phyloP scores from a whole-genome alignment of 805 yeast species.

The Saccharomycopsis malanga region DNA sequence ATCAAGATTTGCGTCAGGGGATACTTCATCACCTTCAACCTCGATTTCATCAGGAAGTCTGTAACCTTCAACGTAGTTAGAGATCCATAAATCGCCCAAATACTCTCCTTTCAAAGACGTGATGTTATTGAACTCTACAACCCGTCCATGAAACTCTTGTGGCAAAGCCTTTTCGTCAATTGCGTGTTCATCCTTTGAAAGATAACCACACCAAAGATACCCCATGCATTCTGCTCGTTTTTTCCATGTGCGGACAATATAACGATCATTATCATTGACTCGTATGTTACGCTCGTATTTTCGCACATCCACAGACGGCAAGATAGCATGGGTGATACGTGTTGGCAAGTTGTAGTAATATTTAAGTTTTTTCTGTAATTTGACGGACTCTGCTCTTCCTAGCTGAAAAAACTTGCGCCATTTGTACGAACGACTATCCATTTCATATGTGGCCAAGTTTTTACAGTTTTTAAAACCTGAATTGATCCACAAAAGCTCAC shows the following conservation, averaged over 20 bases:
- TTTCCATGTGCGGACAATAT: slow-evolving; percentile 30
- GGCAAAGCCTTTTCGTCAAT: neutral
- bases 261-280: neutral
- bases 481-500: slow-evolving; percentile 50
- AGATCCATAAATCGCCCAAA: slow-evolving; percentile 28
- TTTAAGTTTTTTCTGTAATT: slow-evolving; percentile 8
- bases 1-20: no score
- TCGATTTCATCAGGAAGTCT: slow-evolving; percentile 10
- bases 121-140: slow-evolving; percentile 25
- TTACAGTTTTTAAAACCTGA: slow-evolving; percentile 63
- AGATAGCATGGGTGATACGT: slow-evolving; percentile 32
- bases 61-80: slow-evolving; percentile 14
- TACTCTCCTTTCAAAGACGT: slow-evolving; percentile 25
- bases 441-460: slow-evolving; percentile 29
- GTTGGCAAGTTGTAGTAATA: slow-evolving; percentile 27
- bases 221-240: slow-evolving; percentile 31
- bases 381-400: neutral
- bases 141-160: slow-evolving; percentile 22
- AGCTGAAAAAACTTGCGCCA: slow-evolving; percentile 27
- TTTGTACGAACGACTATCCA: slow-evolving; percentile 31
- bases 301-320: slow-evolving; percentile 32
- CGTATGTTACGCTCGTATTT: slow-evolving; percentile 23
- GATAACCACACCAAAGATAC: slow-evolving; percentile 43
- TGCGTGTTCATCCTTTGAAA: slow-evolving; percentile 9
- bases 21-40: no score